Conservation (phyloP, 164 flowering plant species). For the Annona cherimola region DNA sequence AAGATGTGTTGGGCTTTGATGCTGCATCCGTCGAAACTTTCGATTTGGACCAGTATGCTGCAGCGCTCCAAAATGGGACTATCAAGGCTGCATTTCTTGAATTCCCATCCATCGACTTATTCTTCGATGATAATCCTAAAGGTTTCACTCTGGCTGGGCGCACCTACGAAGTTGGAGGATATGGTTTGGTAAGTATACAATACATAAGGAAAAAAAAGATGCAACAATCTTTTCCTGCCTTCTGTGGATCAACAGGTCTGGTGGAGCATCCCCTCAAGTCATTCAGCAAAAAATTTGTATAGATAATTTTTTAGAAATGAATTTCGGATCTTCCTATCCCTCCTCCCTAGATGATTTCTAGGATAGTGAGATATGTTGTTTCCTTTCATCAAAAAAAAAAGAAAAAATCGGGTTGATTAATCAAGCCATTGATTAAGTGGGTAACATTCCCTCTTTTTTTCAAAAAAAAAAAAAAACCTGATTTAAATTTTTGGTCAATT, state of each 20-base stretch:
- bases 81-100: conserved; percentile 17
- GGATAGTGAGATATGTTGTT: too few relatives aligned
- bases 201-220: not conserved
- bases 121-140: conserved; percentile 1
- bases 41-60: not conserved
- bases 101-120: conserved; percentile 1
- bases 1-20: conserved; percentile 10
- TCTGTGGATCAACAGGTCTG: too few relatives aligned
- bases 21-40: not conserved
- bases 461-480: not conserved
- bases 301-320: too few relatives aligned
- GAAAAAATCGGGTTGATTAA: not conserved
- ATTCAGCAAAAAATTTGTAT: too few relatives aligned
- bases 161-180: conserved; percentile 16
- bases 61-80: not conserved
- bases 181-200: conserved; percentile 13
- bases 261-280: too few relatives aligned
- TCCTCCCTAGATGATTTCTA: too few relatives aligned
- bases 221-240: not conserved
- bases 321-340: too few relatives aligned
- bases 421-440: not conserved
- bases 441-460: not conserved
- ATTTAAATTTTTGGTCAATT: not conserved
- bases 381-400: too few relatives aligned
- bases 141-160: not conserved